phyloP scores from a whole-genome alignment of 1,284 basidiomycete genomes.

The Austropuccinia psidii region DNA sequence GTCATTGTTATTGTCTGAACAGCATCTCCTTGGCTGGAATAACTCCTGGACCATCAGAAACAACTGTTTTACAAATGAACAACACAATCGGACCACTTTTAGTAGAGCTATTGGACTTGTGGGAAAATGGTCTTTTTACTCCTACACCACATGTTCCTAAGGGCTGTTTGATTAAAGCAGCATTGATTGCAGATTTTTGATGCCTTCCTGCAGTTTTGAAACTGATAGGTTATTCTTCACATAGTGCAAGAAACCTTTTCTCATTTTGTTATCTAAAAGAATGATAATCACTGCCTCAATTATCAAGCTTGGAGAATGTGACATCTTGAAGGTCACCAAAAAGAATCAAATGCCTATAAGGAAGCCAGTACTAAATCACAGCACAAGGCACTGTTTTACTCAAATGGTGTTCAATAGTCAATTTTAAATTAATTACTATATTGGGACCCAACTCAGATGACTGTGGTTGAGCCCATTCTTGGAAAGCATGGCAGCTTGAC shows the following conservation, averaged over 20 bases:
- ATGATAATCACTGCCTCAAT: not conserved
- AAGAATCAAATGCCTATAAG: not conserved
- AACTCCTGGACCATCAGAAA: slow-evolving; percentile 1
- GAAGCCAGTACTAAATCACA: not conserved
- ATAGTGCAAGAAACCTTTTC: not conserved
- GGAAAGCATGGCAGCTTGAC: not conserved
- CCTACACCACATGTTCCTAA: not conserved
- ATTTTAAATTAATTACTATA: not conserved
- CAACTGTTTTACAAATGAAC: not conserved
- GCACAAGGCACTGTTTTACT: not conserved
- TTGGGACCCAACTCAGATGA: not conserved
- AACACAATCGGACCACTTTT: not conserved
- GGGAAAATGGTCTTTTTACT: not conserved
- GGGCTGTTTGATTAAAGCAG: not conserved
- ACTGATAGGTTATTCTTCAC: not conserved
- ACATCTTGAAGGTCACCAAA: not conserved
- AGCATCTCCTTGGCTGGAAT: not conserved
- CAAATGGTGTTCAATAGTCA: not conserved
- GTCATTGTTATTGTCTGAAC: not conserved
- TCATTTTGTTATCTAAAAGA: not conserved
- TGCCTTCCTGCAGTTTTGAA: not conserved
- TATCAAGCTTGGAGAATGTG: not conserved
- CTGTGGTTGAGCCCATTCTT: not conserved
- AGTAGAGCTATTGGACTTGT: not conserved
- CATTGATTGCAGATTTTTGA: not conserved